Conservation (phyloP, 179 eudicot species). For the Pouteria campechiana region DNA sequence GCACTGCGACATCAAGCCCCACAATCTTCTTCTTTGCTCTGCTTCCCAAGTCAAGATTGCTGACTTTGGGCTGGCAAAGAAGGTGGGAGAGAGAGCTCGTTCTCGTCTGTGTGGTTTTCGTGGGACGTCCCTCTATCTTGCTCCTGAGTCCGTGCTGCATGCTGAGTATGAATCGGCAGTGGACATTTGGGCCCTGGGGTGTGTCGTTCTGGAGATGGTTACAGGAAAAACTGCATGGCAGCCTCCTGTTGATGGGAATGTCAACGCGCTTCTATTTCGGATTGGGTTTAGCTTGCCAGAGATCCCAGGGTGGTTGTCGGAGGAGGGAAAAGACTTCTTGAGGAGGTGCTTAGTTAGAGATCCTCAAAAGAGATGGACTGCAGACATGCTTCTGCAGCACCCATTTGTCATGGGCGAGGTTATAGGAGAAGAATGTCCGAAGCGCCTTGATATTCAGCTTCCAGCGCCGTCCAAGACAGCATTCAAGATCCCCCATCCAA, state of each 20-base stretch:
- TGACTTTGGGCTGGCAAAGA: not conserved
- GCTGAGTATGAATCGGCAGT: conserved; percentile 12
- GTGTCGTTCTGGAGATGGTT: conserved; percentile 35
- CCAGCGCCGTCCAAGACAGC: no score
- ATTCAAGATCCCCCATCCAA: no score
- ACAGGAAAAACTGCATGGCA: conserved; percentile 29
- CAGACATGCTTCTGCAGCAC: conserved; percentile 34
- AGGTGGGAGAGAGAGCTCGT: not conserved
- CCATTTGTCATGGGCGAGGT: conserved; percentile 26
- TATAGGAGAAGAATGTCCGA: no score
- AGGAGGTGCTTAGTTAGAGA: conserved; percentile 25
- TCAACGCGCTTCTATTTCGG: conserved; percentile 15
- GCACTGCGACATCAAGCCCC: conserved; percentile 1
- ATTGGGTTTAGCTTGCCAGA: conserved; percentile 22
- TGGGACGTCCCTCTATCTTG: not conserved
- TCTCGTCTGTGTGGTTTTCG: not conserved
- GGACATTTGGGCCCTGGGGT: conserved; percentile 48
- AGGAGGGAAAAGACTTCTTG: conserved; percentile 29
- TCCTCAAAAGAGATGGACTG: conserved; percentile 31
- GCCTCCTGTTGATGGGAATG: conserved; percentile 15
- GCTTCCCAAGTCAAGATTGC: not conserved
- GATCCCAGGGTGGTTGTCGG: conserved; percentile 20
- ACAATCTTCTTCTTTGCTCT: no score
- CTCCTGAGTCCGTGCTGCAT: not conserved
- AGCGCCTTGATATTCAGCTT: no score